Evolutionary conservation across 2,329 filamentous ascomycete genomes (phyloP), one percentile per base, ranked within the genome.

Genomic region (Raffaelea deltoideospora): DNA sequence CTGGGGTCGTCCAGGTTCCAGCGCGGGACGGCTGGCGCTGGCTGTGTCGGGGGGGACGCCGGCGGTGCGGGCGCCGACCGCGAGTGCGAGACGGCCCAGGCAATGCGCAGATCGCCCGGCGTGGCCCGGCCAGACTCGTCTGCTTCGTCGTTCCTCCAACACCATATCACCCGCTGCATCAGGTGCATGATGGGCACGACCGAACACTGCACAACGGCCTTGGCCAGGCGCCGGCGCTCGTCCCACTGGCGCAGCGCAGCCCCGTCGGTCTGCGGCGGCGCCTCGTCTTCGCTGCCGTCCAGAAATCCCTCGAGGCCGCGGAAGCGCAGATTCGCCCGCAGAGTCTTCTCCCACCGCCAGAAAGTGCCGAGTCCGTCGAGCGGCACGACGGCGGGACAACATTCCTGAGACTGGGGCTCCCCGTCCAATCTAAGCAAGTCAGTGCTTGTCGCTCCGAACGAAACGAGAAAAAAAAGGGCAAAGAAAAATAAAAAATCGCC

Each of bases 161-260:
- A n/a, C n/a, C n/a, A n/a, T n/a, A n/a, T n/a, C n/a, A n/a, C 27
- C 8, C 26, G 22, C 23, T 10, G 21, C 20, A 33, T 27, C 19
- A 20, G n/a, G 2, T 15, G 7, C 22, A 29, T 5, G 2, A 45
- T 23, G 7, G 13, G 20, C 11, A 21, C 15, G 17, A 35, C 20
- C 8, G 45, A 47, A 10, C 18, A 29, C 31, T 30, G 28, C n/a
- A 46, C 24, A 22, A 43, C 37, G 11, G 20, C 33, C 27, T 38
- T 44, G 27, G 41, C 41, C 8, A 37, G 10, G 21, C 35, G 36
- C 19, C 43, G 43, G 3, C 41, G 37, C 35, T 44, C 38, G 9
- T 39, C 38, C 40, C 38, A 43, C 22, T 39, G 33, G 8, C 24
- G 33, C 15, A 29, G 38, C 20, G 31, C 37, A 9, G 35, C n/a